A percentile compares a stretch with the other conserved stretches of the same genome.
Conservation (phyloP, 768 basidiomycete genomes). For the Roridomyces roridus region DNA sequence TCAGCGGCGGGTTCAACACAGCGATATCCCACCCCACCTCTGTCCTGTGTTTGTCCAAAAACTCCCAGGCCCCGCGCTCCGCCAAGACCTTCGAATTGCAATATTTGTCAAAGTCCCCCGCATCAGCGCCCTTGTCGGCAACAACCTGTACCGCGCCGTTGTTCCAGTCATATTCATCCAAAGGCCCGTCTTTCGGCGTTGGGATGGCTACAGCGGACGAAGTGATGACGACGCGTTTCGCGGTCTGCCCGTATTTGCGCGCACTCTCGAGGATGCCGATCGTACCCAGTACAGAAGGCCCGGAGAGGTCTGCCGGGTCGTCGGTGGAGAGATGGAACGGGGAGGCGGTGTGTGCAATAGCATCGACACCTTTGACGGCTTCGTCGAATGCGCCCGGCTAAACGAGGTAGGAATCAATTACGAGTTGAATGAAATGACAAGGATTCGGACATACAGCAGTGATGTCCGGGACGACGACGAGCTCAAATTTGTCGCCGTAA, state of each 20-base stretch:
- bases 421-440: too few relatives aligned
- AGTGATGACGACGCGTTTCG: too few relatives aligned
- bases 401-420: background rate
- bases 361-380: constrained; percentile 77
- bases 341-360: constrained; percentile 71
- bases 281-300: constrained; percentile 48
- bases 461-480: constrained; percentile 77
- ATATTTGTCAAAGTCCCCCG: too few relatives aligned
- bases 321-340: constrained; percentile 55
- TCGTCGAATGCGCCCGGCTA: constrained; percentile 78
- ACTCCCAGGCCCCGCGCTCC: too few relatives aligned
- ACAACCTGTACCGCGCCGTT: too few relatives aligned
- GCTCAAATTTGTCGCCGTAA: constrained; percentile 62
- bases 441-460: constrained; percentile 32
- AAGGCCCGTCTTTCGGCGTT: too few relatives aligned
- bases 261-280: constrained; percentile 43
- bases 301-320: constrained; percentile 44
- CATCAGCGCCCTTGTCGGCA: too few relatives aligned
- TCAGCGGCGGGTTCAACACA: background rate
- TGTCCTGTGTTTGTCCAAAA: background rate
- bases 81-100: too few relatives aligned
- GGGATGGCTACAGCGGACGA: too few relatives aligned
- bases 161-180: too few relatives aligned
- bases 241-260: constrained; percentile 28
- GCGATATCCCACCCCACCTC: background rate